Percentiles rank a stretch among this genome's conserved stretches.
Evolutionary conservation across 2,329 filamentous ascomycete species (phyloP).

Genomic region (Boeremia exigua): DNA sequence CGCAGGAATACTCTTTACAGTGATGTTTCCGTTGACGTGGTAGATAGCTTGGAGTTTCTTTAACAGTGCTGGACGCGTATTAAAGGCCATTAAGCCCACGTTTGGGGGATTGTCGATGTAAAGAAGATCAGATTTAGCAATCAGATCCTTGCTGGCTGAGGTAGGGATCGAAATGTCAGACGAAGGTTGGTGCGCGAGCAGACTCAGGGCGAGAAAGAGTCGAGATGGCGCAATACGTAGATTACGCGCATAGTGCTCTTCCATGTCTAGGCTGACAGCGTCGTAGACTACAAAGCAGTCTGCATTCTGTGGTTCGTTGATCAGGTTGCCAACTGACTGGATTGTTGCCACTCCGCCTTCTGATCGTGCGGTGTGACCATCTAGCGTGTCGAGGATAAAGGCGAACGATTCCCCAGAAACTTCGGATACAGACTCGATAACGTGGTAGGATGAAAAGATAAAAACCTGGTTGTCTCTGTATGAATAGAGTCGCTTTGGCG

Average conservation of each 20-base stretch:
- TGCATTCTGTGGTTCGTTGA: constrained; percentile 10
- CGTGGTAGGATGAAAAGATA: constrained; percentile 23
- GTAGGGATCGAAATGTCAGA: constrained; percentile 17
- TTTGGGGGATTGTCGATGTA: constrained; percentile 2
- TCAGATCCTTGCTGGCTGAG: constrained; percentile 8
- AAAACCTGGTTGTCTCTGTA: constrained; percentile 26
- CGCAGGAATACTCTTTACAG: constrained; percentile 3
- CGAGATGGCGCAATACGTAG: constrained; percentile 16
- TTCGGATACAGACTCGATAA: constrained; percentile 25
- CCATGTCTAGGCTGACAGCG: constrained; percentile 25
- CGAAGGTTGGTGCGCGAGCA: constrained; percentile 31
- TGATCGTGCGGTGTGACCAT: constrained; percentile 28
- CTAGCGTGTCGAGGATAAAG: constrained; percentile 29
- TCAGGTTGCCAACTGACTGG: constrained; percentile 18
- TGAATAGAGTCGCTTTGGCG: constrained; percentile 27
- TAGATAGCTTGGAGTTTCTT: constrained; percentile 20
- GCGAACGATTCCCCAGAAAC: constrained; percentile 21
- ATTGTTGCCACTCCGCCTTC: constrained; percentile 24
- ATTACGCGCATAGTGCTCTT: constrained; percentile 20
- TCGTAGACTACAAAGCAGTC: constrained; percentile 24
- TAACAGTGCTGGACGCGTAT: constrained; percentile 10
- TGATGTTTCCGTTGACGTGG: constrained; percentile 10
- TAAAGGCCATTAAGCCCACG: constrained; percentile 16
- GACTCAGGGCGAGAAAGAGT: constrained; percentile 17
- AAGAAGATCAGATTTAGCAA: constrained; percentile 21